Evolutionary conservation across 2,329 filamentous ascomycete species (phyloP), one percentile per base, ranked within the genome.

Genomic region (Trichoderma sp.): DNA sequence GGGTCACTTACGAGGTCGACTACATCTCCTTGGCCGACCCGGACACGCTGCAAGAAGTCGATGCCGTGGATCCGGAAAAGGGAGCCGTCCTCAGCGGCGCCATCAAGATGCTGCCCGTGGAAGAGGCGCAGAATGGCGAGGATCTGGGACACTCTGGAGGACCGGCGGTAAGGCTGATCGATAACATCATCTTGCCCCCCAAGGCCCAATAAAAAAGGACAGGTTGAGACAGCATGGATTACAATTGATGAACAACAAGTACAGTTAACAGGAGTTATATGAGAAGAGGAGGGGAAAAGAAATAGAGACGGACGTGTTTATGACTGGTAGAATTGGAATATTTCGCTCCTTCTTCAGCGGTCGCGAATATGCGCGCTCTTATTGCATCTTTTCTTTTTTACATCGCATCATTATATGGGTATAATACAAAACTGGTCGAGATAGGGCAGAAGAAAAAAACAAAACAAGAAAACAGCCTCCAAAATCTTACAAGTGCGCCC

Each of bases 21-120:
- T 99, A 99, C 77, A 87, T 99, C 67, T 97, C 93, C 17, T 84
- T 99, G 29, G 91, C 94, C 0, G 93, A 98, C 74, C 92, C 93
- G 1, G 88, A 92, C 9, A 91, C 90, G 0, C 87, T 99, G 81
- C 86, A 92, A 69, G 94, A 98, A 79, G 74, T 97, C 2, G 84
- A 90, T 0, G 77, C 80, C 13, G 85, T 98, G 2, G 91, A 97
- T 74, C 83, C 85, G 0, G 79, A 80, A 0, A 87, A 83, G 70
- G 94, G 94, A 2, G 94, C 90, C 0, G 90, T 99, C 39, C 79
- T 99, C 67, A 98, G 94, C 76, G 93, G 92, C 4, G 95, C 95
- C 0, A 83, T 99, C 68, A 95, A 92, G 80, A 97, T 99, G 90
- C 77, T 92, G 54, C 91, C 93, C 0, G 82, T 97, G 2, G 92